Base-by-base conservation (phyloP, 2,329 filamentous ascomycete genomes). In the Colletotrichum sp. region DNA sequence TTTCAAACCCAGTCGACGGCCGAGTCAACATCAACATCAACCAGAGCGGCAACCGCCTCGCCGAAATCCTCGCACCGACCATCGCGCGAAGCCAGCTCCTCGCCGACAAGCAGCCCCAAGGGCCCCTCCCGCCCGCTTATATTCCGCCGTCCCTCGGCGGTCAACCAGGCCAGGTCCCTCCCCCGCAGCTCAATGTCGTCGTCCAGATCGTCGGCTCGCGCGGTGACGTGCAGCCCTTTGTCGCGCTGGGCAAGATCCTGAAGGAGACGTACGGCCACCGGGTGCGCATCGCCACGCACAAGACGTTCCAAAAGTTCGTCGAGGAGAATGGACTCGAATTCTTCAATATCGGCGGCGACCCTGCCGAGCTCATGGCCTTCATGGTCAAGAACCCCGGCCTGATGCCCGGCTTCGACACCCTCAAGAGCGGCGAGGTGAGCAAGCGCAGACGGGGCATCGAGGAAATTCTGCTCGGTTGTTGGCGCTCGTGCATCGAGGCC, bases 371-470 rank as follows among this genome's bases (percentile, higher is more conserved):
- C 59, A 96, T 95, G 94, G 95, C 95, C 5, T 98, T 96, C 80
- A 98, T 98, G 95, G 95, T 97, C 62, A 96, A 96, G 84, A 94
- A 97, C 79, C 95, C 95, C 0, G 95, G 95, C 0, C 87, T 98
- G 36, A 95, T 98, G 93, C 95, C 95, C 2, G 94, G 94, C 1
- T 91, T 96, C 75, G 93, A 96, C 65, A 93, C 94, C 1, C 84
- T 98, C 65, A 93, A 92, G 75, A 94, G 90, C 78, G 95, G 95
- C 9, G 95, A 97, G 81, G 91, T 98, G 66, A 93, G 91, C 57
- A 94, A 93, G 83, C 89, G 95, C 34, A 90, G 95, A 34, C 92
- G 90, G 77, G 94, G 94, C 18, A 95, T 98, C 77, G 92, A 93
- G 75, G 90, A 95, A 76, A 96, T 97, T 77, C 86, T 98, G n/a